Percentiles rank a stretch among this genome's conserved stretches.
phyloP scores from a whole-genome alignment of 495 filamentous ascomycete genomes.

The Penicillium tannophilum region DNA sequence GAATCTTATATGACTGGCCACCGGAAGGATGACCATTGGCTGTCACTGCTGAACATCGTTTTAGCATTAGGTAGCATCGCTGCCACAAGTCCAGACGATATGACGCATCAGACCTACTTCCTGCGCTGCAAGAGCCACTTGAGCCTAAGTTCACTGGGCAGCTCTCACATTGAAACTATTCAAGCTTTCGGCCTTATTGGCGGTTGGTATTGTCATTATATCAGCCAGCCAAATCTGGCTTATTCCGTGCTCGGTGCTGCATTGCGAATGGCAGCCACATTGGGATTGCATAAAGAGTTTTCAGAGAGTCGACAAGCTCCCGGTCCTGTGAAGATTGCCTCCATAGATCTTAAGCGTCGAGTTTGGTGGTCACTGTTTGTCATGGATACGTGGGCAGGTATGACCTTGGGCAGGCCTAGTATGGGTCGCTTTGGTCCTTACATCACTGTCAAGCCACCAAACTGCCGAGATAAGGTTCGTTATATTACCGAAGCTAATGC shows the following conservation, averaged over 20 bases:
- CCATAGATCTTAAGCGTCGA: conserved; percentile 62
- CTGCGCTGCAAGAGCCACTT: conserved; percentile 68
- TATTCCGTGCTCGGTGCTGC: conserved; percentile 55
- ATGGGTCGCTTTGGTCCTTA: conserved; percentile 74
- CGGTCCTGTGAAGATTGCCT: conserved; percentile 32
- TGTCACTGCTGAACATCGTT: conserved; percentile 77
- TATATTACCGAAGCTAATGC: not conserved
- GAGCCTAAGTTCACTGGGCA: conserved; percentile 47
- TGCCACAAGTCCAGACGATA: conserved; percentile 68
- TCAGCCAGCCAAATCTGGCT: conserved; percentile 74
- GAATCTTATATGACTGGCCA: conserved; percentile 69
- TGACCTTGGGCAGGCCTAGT: conserved; percentile 75
- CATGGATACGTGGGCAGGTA: conserved; percentile 77
- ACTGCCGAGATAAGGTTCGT: conserved; percentile 54
- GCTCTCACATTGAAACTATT: conserved; percentile 67
- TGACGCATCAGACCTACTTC: conserved; percentile 73
- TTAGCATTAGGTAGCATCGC: conserved; percentile 78
- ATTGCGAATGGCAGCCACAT: conserved; percentile 66
- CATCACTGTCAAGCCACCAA: conserved; percentile 71
- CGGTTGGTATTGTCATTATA: conserved; percentile 76
- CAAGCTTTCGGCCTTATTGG: conserved; percentile 69
- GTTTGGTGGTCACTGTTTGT: conserved; percentile 84
- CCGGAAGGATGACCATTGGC: conserved; percentile 71
- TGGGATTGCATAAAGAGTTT: conserved; percentile 77
- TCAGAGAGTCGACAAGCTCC: conserved; percentile 41